Base-by-base conservation (phyloP, 148 eudicot genomes). In the Diospyros lotus region DNA sequence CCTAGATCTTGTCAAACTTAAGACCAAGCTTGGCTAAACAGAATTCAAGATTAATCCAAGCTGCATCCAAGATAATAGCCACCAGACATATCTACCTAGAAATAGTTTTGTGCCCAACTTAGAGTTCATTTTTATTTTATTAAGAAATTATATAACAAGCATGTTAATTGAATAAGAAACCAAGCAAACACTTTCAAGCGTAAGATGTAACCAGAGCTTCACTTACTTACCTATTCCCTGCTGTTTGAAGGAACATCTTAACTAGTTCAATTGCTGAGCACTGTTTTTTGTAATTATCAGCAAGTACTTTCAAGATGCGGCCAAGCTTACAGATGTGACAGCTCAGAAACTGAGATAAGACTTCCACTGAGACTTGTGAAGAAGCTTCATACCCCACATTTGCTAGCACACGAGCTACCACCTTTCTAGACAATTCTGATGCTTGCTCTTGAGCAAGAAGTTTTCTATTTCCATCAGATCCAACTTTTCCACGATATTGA, bases 281-380 rank as follows among this genome's bases (percentile, higher is more conserved):
- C 82, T 95, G 93, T 76, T 89, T 90, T 81, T 82, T 88, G 76
- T 95, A 95, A 80, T 89, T 92, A 80, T 95, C 99, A 72, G 97
- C 75, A 66, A 95, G 93, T 69, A 88, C 82, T 85, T 85, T 95
- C 82, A 95, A 80, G 60, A 67, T 90, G 61, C 82, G 80, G 5
- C 99, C 97, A 60, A 95, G 80, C 89, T 95, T 95, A 70, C 83
- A 70, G 41, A 90, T 78, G 74, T 95, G 99, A 80, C 93, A 85
- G 75, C 91, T 88, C 63, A 95, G 79, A 46, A 95, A 82, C 86
- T 95, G 96, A 75, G 91, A 84, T 50, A 92, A 78, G 69, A 95
- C 88, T 75, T 89, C 89, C 69, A 92, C 76, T 9, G 99, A 81
- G 66, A 84, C 77, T 77, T 90, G 96, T 66, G 91, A 80, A 76